Percentiles rank a stretch among this genome's conserved stretches.
Conservation (phyloP, 805 yeast species). For the Kuraishia hungarica region DNA sequence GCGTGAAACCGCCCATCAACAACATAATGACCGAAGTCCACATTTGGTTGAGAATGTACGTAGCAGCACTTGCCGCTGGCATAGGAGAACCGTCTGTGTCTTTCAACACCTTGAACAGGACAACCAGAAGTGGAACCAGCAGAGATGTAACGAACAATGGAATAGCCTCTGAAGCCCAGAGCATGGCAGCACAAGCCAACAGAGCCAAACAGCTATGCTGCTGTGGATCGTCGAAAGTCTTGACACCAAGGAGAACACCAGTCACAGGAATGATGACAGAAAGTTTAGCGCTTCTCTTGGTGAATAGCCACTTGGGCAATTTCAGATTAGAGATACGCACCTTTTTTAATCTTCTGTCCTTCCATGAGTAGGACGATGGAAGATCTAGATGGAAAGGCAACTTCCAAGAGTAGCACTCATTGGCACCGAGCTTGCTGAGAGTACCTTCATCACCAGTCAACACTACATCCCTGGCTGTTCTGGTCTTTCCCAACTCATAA, state of each 20-base stretch:
- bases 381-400: slow-evolving; percentile 21
- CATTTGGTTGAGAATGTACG: slow-evolving; percentile 38
- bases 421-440: slow-evolving; percentile 18
- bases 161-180: slow-evolving; percentile 45
- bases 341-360: slow-evolving; percentile 1
- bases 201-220: slow-evolving; percentile 61
- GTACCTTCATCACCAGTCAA: slow-evolving; percentile 24
- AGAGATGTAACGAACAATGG: slow-evolving; percentile 42
- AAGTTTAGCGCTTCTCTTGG: slow-evolving; percentile 40
- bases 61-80: slow-evolving; percentile 32
- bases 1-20: slow-evolving; percentile 44
- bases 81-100: slow-evolving; percentile 35
- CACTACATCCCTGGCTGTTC: slow-evolving; percentile 24
- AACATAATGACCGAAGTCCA: slow-evolving; percentile 46
- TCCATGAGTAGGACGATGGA: slow-evolving; percentile 11
- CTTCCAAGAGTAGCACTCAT: slow-evolving; percentile 23
- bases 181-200: slow-evolving; percentile 43
- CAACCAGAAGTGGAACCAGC: slow-evolving; percentile 38
- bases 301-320: slow-evolving; percentile 39
- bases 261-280: slow-evolving; percentile 42
- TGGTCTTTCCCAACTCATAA: slow-evolving; percentile 5
- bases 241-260: slow-evolving; percentile 43
- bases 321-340: slow-evolving; percentile 19
- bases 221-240: slow-evolving; percentile 52
- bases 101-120: slow-evolving; percentile 40